These are phyloP conservation scores for Beauveria rudraprayagi DNA, from an alignment of 2,329 filamentous ascomycete genomes.

Conservation along the genomic window DNA sequence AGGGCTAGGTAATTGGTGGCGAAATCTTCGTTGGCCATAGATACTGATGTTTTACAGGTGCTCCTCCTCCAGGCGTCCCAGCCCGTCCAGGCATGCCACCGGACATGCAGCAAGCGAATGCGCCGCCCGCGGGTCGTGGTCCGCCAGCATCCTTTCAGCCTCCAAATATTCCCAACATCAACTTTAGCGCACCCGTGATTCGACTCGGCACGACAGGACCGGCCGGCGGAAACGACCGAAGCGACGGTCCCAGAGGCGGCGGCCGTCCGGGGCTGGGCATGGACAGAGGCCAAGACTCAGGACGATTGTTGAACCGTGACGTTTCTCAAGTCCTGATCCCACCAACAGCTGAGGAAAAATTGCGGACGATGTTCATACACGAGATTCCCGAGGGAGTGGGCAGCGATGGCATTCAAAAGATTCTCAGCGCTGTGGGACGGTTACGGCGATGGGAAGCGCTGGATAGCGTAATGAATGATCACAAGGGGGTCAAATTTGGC, in stretches of 20 bases:
- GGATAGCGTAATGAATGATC: constrained; percentile 50
- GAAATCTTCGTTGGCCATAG: background rate
- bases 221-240: constrained; percentile 30
- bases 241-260: constrained; percentile 28
- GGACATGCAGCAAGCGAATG: constrained; percentile 67
- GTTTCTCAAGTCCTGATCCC: constrained; percentile 63
- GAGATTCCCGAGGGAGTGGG: constrained; percentile 73
- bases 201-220: constrained; percentile 72
- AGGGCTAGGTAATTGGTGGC: constrained; percentile 62
- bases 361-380: constrained; percentile 83
- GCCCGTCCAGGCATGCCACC: constrained; percentile 73
- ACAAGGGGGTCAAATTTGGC: constrained; percentile 79
- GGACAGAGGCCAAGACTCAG: constrained; percentile 59
- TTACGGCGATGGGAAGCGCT: constrained; percentile 80
- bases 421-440: constrained; percentile 69
- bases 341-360: constrained; percentile 81
- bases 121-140: constrained; percentile 68
- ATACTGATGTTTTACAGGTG: constrained; percentile 32
- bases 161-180: constrained; percentile 93
- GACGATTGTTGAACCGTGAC: constrained; percentile 59
- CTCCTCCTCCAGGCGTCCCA: constrained; percentile 72
- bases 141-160: constrained; percentile 79
- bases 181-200: constrained; percentile 95
- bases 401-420: constrained; percentile 66
- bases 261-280: constrained; percentile 46